Conservation (phyloP, 768 basidiomycete species). For the Macrolepiota fuliginosa region DNA sequence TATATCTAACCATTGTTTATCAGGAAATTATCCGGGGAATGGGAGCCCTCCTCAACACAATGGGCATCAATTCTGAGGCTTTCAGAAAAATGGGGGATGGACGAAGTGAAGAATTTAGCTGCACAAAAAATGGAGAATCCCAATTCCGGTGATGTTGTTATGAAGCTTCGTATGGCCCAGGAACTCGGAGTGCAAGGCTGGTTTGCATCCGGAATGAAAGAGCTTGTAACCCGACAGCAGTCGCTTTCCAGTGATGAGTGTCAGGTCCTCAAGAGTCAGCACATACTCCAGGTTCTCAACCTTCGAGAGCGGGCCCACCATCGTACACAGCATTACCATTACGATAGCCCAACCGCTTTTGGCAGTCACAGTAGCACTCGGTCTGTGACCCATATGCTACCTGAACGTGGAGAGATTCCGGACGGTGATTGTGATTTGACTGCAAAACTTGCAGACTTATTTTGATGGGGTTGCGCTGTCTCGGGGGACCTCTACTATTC, state of each 20-base stretch:
- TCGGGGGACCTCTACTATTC: no score
- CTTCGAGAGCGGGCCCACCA: constrained; percentile 9
- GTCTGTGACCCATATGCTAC: background rate
- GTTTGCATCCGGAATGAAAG: constrained; percentile 5
- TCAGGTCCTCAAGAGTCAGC: background rate
- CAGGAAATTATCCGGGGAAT: background rate
- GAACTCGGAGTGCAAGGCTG: constrained; percentile 4
- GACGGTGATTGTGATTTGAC: background rate
- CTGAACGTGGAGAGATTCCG: constrained; percentile 1
- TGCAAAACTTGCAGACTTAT: background rate
- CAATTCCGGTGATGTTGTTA: background rate
- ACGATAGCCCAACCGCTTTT: no score
- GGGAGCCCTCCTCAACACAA: background rate
- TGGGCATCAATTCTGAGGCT: constrained; percentile 6
- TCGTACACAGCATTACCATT: no score
- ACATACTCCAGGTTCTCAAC: constrained; percentile 3
- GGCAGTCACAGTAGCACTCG: background rate
- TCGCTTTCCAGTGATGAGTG: background rate
- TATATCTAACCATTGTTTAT: background rate
- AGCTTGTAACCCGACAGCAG: background rate
- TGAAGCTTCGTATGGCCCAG: constrained; percentile 2
- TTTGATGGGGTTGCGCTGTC: no score
- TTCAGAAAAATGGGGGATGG: constrained; percentile 3
- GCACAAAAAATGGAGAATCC: background rate
- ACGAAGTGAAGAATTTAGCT: background rate